Evolutionary conservation across 2,329 filamentous ascomycete species (phyloP).

Genomic region (Rutstroemia sp.): DNA sequence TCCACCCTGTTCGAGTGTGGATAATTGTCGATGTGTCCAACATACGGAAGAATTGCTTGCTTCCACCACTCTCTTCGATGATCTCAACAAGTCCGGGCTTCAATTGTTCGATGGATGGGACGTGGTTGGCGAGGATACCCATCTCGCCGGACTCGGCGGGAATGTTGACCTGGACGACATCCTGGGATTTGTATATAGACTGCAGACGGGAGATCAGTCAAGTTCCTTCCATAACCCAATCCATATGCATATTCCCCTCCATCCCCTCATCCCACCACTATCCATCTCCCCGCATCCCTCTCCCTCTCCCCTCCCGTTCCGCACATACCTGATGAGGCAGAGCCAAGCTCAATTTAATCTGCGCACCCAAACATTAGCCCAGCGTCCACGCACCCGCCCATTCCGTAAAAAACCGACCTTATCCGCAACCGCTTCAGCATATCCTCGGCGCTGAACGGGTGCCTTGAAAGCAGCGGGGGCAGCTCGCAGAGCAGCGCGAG

Average conservation of each 20-base stretch:
- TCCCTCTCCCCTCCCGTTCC: neutral
- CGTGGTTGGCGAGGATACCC: constrained; percentile 99
- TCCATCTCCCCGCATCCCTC: too few relatives aligned
- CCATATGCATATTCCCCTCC: neutral
- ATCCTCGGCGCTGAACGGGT: constrained; percentile 77
- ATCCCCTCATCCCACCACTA: neutral
- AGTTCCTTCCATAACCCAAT: neutral
- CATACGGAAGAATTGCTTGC: constrained; percentile 98
- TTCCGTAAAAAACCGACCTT: constrained; percentile 47
- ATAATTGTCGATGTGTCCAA: constrained; percentile 22
- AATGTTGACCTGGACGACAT: constrained; percentile 93
- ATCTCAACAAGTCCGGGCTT: constrained; percentile 94
- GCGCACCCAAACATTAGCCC: constrained; percentile 21
- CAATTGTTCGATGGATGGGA: constrained; percentile 97
- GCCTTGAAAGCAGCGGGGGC: constrained; percentile 70
- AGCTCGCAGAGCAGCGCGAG: constrained; percentile 80
- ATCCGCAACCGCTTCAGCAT: constrained; percentile 81
- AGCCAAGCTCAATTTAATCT: constrained; percentile 96
- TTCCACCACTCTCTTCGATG: constrained; percentile 79
- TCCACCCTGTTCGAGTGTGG: neutral
- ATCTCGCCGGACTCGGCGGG: constrained; percentile 97
- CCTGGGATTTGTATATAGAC: constrained; percentile 62
- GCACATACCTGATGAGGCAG: constrained; percentile 92
- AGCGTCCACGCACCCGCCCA: neutral
- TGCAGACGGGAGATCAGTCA: constrained; percentile 37